Base-by-base conservation (phyloP, 1,139 yeast species). In the Magnusiomyces suaveolens region DNA sequence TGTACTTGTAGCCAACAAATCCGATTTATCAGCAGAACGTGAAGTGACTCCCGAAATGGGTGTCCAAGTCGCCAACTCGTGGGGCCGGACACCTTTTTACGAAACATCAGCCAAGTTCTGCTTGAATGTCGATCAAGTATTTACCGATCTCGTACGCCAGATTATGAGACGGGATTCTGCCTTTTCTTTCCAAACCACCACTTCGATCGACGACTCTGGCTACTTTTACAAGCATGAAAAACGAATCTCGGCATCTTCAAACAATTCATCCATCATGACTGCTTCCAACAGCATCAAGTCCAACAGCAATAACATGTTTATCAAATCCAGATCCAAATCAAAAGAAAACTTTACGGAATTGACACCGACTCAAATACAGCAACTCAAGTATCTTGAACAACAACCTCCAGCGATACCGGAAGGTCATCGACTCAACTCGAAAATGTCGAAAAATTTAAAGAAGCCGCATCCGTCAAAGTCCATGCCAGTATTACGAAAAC, bases 11-110 rank as follows among this genome's bases (percentile, higher is more conserved):
- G 78, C 74, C 50, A 73, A 72, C 61, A 75, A 75, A 60, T 78
- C 71, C 62, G 99, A 92, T 72, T 72, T 88, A 54, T 81, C 79
- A 53, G 82, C 80, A 55, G 96, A 88, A 66, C 79, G 97, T 67
- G 65, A 63, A 49, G 68, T 72, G 10, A 56, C 69, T 20, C 60
- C 65, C 16, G 63, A 62, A 21, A 56, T 62, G 46, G 71, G 69
- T 50, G 82, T 85, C 56, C 79, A 78, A 58, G 83, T 89, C 25
- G 90, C 96, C 51, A 84, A 84, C 62, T 80, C 80, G 53, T 87
- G 96, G 89, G 95, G 95, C n/a, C 78, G 83, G 65, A 94, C 84
- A 2, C 94, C 96, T n/a, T 92, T 89, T 54, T 67, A 68, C 51
- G 68, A 69, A 72, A 87, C 97, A 1, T 84, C 95, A 61, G 97